Evolutionary conservation across 768 basidiomycete genomes (phyloP), one percentile per base, ranked within the genome.

Genomic region (Termitomyces sp.): DNA sequence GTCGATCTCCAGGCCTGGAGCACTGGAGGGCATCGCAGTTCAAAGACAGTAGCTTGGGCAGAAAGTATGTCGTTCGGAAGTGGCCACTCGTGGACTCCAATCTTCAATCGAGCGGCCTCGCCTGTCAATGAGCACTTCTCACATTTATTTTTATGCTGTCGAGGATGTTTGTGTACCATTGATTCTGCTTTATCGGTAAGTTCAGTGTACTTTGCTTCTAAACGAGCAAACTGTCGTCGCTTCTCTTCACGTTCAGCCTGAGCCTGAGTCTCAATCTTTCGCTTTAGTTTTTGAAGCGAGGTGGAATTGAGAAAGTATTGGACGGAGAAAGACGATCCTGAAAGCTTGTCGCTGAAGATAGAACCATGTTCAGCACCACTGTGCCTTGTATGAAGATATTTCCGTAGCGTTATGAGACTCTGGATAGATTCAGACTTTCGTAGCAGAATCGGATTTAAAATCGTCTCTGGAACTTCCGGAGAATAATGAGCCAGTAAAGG

Each of bases 1-100:
- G 68, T 65, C 0, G 64, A 67, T 50, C 81, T 72, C 81, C 81
- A 82, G 53, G 74, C 67, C 5, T 68, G 63, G 60, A 81, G 78
- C 9, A 66, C 57, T 4, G 41, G 36, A 9, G 81, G 81, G 51
- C 71, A 71, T 10, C 61, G 56, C 2, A 80, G 58, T 57, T 82
- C 79, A 51, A 82, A 82, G 1, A 80, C 63, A 16, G 73, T 68
- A 0, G 62, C 62, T 51, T 72, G 64, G 0, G 70, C 69, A 7
- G 55, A 29, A 4, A 63, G 13, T 5, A 18, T 22, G 12, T 61
- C 44, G 1, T 51, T 31, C 0, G 81, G 78, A 39, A 82, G 60
- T 0, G 80, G 81, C 79, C 78, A 79, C 53, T 82, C 81, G 37
- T 77, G 68, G 5, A 76, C 60, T 0, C 26, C 0, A 24, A 82